phyloP scores from a whole-genome alignment of 495 filamentous ascomycete species.

The Filosporella fistucella region DNA sequence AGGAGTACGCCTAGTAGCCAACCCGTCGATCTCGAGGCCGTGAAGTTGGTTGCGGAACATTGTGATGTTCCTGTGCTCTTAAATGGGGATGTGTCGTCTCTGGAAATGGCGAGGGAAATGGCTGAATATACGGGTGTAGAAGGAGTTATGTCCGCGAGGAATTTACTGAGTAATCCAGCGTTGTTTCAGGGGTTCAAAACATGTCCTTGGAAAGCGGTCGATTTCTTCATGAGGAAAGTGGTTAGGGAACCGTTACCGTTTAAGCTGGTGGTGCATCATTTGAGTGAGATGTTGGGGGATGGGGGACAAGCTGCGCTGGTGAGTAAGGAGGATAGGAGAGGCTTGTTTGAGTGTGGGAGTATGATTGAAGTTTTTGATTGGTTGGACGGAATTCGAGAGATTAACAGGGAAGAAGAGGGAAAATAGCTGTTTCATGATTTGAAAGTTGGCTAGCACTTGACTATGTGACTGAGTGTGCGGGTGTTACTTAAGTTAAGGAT shows the following conservation, averaged over 20 bases:
- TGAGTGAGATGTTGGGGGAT: conserved; percentile 54
- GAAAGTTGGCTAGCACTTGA: too few relatives aligned
- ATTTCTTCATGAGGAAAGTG: conserved; percentile 49
- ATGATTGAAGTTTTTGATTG: conserved; percentile 58
- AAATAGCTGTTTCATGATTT: too few relatives aligned
- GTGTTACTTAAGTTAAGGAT: too few relatives aligned
- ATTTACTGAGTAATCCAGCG: conserved; percentile 57
- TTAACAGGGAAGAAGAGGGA: conserved; percentile 6
- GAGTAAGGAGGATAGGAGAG: conserved; percentile 43
- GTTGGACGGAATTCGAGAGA: conserved; percentile 43
- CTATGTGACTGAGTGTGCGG: too few relatives aligned
- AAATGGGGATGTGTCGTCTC: conserved; percentile 58
- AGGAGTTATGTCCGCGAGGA: conserved; percentile 63
- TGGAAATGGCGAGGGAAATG: conserved; percentile 29
- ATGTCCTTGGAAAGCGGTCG: conserved; percentile 57
- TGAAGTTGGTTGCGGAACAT: conserved; percentile 45
- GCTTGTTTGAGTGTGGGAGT: conserved; percentile 40
- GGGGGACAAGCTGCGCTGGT: conserved; percentile 37
- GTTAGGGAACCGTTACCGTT: conserved; percentile 50
- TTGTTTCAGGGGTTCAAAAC: conserved; percentile 41
- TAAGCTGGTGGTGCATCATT: conserved; percentile 56
- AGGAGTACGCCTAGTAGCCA: conserved; percentile 47
- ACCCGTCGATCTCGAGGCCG: conserved; percentile 54
- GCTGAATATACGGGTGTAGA: conserved; percentile 26
- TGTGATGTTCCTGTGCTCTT: conserved; percentile 50